phyloP scores from a whole-genome alignment of 2,329 filamentous ascomycete genomes.

The Colletotrichum sp. region DNA sequence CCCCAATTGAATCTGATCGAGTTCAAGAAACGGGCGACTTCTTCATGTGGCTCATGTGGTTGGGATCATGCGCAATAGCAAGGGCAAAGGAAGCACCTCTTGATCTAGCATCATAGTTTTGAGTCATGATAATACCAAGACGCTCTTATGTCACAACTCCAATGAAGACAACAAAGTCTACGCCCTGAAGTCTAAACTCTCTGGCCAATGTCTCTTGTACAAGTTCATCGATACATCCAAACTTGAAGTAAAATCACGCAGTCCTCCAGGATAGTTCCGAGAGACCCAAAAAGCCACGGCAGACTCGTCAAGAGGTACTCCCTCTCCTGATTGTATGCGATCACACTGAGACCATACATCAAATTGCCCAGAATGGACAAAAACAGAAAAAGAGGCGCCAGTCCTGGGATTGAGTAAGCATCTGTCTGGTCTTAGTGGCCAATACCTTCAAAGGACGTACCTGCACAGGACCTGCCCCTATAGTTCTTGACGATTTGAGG shows the following conservation, averaged over 20 bases:
- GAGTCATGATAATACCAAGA: not conserved
- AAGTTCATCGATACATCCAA: not conserved
- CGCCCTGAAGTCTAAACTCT: not conserved
- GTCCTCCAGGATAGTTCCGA: slow-evolving; percentile 7
- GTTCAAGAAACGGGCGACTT: not conserved
- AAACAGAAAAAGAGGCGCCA: not conserved
- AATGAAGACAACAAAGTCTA: not conserved
- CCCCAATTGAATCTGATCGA: not conserved
- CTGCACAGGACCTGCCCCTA: not conserved
- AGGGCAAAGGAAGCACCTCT: not conserved
- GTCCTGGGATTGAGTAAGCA: not conserved
- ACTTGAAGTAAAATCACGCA: not conserved
- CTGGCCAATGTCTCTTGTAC: not conserved
- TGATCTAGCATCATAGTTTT: not conserved
- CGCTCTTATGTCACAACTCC: not conserved
- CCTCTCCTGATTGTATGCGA: slow-evolving; percentile 3
- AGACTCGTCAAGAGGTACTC: slow-evolving; percentile 2
- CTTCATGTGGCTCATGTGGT: not conserved
- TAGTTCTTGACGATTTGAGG: slow-evolving; percentile 13
- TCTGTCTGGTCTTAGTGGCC: accelerated
- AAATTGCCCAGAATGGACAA: slow-evolving; percentile 2
- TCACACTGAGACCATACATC: slow-evolving; percentile 8
- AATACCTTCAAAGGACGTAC: not conserved
- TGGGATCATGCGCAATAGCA: not conserved
- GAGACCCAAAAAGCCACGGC: slow-evolving; percentile 6